Base-by-base conservation (phyloP, 768 basidiomycete genomes). In the Hypholoma sublateritium region DNA sequence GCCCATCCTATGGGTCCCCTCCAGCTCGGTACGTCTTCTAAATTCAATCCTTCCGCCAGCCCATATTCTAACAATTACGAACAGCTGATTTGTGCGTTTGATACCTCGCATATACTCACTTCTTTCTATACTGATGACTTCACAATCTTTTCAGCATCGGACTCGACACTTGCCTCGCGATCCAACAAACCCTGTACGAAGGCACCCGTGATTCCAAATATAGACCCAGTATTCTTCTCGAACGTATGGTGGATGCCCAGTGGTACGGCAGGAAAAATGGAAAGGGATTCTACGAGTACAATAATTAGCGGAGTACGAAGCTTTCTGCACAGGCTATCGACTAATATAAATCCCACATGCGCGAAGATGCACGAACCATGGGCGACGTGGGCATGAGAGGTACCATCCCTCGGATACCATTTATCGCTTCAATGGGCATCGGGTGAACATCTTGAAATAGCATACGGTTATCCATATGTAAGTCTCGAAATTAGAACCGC, bases 181-280 rank as follows among this genome's bases (percentile, higher is more conserved):
- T 97, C 65, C 94, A 96, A 65, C 85, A 91, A 68, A 94, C 93
- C 0, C 80, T 97, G 5, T 91, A 95, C 62, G 82, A 81, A 50
- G 93, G 94, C 55, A 96, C 93, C 8, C 84, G 90, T 0, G 96
- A 98, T 72, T 91, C 90, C 8, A 98, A 98, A 71, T 98, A 98
- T 72, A 86, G 96, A 5, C 95, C 96, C 0, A 88, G 89, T 58
- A 80, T 95, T 22, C 79, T 98, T 16, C 81, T 98, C 8, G 91
- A 94, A 65, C 82, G 93, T 35, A 98, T 98, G 96, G 96, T 98
- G 4, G 93, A 96, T 67, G 96, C 96, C 17, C 87, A 89, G 49
- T 98, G 92, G 91, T 80, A 90, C 50, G 96, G 96, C 11, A 88
- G 81, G 78, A 96, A 96, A 79, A 92, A 83, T 56, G 94, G 95